These are phyloP conservation scores for Fraxinus dipetala DNA, from an alignment of 305 asterid species.

Conservation along the genomic window DNA sequence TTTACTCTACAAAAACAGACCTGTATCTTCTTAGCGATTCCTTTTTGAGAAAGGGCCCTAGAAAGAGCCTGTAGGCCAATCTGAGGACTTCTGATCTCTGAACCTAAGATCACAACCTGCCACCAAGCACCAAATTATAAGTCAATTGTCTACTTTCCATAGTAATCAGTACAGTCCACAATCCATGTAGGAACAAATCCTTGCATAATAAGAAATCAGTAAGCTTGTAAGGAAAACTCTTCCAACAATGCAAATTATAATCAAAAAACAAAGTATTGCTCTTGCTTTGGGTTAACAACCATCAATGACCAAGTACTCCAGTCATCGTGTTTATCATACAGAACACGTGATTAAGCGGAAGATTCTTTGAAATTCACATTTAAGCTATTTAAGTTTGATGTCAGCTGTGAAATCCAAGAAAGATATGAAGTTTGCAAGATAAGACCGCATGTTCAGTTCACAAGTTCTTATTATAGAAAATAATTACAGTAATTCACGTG, in stretches of 20 bases:
- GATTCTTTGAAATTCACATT: neutral
- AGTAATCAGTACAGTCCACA: neutral
- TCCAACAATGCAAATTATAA: neutral
- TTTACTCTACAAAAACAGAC: slow-evolving; percentile 31
- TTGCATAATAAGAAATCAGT: slow-evolving; percentile 5
- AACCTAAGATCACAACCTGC: slow-evolving; percentile 83
- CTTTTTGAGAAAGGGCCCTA: slow-evolving; percentile 78
- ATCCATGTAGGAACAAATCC: neutral
- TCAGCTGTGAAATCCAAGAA: neutral
- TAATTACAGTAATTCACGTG: neutral
- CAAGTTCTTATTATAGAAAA: neutral
- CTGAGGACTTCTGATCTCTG: slow-evolving; percentile 68
- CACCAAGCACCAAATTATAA: slow-evolving; percentile 15
- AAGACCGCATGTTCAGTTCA: neutral
- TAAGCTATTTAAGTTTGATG: neutral
- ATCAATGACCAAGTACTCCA: neutral
- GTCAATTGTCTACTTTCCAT: slow-evolving; percentile 5
- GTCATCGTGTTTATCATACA: neutral
- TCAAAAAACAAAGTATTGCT: neutral
- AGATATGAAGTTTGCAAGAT: neutral
- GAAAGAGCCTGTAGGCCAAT: slow-evolving; percentile 84
- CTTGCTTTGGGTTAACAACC: neutral
- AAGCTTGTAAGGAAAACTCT: neutral
- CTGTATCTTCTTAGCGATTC: slow-evolving; percentile 92
- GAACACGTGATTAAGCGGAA: neutral